A percentile compares a stretch with the other conserved stretches of the same genome.
phyloP scores from a whole-genome alignment of 2,329 filamentous ascomycete genomes.

The Diatrype stigma region DNA sequence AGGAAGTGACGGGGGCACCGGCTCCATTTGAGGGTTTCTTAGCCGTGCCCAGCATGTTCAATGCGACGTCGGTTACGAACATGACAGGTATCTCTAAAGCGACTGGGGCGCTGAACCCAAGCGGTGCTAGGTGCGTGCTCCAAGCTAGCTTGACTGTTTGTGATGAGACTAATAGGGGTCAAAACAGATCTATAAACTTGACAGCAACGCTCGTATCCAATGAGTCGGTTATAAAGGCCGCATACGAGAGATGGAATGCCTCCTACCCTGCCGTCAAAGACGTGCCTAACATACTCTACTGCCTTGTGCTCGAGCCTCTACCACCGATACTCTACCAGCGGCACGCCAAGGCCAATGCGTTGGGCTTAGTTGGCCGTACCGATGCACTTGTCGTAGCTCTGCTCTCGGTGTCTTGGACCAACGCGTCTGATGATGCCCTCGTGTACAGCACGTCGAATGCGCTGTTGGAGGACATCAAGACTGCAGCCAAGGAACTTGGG shows the following conservation, averaged over 20 bases:
- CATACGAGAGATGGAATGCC: constrained; percentile 3
- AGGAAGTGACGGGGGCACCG: constrained; percentile 3
- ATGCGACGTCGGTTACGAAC: constrained; percentile 1
- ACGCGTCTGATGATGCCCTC: constrained; percentile 4
- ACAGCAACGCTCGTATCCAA: constrained; percentile 5
- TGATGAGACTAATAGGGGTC: background rate
- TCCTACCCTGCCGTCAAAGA: constrained; percentile 3
- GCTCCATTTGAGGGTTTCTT: background rate
- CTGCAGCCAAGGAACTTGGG: constrained; percentile 5
- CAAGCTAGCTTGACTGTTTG: background rate
- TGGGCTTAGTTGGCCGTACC: constrained; percentile 6
- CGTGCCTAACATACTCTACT: constrained; percentile 8
- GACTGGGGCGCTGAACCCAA: constrained; percentile 1
- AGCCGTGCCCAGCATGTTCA: background rate
- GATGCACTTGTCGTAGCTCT: constrained; percentile 5
- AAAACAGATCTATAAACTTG: constrained; percentile 1
- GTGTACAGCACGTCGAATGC: constrained; percentile 3
- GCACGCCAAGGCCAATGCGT: constrained; percentile 1
- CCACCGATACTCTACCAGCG: constrained; percentile 12
- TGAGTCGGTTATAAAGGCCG: constrained; percentile 4
- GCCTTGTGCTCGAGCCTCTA: constrained; percentile 11
- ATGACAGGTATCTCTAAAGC: constrained; percentile 4
- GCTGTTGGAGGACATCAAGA: constrained; percentile 4
- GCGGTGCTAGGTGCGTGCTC: constrained; percentile 4
- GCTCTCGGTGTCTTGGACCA: constrained; percentile 1